Evolutionary conservation across 1,139 yeast genomes (phyloP).

Genomic region (Kodamaea fungicola): DNA sequence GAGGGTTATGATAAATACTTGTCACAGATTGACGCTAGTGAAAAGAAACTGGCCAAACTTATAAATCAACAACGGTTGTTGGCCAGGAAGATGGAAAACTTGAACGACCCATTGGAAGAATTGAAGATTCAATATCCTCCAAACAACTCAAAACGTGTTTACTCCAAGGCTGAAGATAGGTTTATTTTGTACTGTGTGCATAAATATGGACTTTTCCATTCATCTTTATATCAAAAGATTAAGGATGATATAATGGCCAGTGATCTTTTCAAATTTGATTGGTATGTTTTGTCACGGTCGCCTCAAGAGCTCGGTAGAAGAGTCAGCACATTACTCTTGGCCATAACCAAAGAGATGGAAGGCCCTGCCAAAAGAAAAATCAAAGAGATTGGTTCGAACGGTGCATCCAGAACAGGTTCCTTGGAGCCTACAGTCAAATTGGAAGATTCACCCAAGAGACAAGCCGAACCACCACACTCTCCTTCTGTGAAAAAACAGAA

Average conservation of each 20-base stretch:
- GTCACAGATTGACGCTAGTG: constrained; percentile 85
- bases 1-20: constrained; percentile 86
- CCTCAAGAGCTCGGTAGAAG: constrained; percentile 83
- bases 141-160: constrained; percentile 83
- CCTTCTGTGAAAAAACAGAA: constrained; percentile 7
- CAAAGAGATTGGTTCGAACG: constrained; percentile 20
- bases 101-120: constrained; percentile 71
- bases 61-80: constrained; percentile 65
- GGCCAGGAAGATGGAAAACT: constrained; percentile 57
- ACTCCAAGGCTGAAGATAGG: constrained; percentile 83
- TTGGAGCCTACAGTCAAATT: constrained; percentile 24
- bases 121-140: constrained; percentile 81
- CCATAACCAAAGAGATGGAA: constrained; percentile 77
- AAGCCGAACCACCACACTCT: neutral
- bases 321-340: constrained; percentile 71
- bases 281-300: constrained; percentile 84
- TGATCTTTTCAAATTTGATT: constrained; percentile 80
- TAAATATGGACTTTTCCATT: constrained; percentile 72
- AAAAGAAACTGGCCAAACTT: constrained; percentile 67
- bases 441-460: constrained; percentile 1
- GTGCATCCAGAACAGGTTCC: constrained; percentile 33
- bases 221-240: constrained; percentile 68
- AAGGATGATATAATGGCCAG: constrained; percentile 72
- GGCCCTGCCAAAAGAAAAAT: constrained; percentile 48
- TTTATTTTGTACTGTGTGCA: constrained; percentile 71